phyloP scores from a whole-genome alignment of 306 rosid genomes.

The Trichosanthes cucumerina region DNA sequence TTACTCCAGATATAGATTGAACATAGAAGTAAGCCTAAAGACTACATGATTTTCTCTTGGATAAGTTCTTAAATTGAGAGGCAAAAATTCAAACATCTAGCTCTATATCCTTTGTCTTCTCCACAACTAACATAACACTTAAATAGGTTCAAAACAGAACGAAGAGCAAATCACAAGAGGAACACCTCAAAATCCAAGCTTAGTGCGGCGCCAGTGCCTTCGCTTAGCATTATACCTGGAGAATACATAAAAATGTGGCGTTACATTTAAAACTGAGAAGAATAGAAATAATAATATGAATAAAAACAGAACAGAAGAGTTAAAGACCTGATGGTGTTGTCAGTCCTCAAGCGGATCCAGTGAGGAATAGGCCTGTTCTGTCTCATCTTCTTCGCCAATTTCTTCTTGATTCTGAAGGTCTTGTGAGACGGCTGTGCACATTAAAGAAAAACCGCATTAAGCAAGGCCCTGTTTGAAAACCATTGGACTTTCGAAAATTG shows the following conservation, averaged over 20 bases:
- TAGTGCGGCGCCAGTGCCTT: conserved; percentile 60
- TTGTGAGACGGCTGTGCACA: conserved; percentile 77
- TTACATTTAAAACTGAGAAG: neutral
- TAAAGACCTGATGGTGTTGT: conserved; percentile 64
- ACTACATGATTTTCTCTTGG: neutral
- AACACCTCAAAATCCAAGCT: conserved; percentile 38
- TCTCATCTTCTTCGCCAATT: conserved; percentile 92
- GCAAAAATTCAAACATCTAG: neutral
- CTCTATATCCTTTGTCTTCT: neutral
- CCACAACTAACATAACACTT: neutral
- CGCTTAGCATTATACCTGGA: conserved; percentile 46
- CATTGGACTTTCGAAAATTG: no score
- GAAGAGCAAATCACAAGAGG: neutral
- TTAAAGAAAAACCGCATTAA: neutral
- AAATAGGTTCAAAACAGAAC: neutral
- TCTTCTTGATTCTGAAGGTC: conserved; percentile 81
- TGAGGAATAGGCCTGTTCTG: conserved; percentile 92
- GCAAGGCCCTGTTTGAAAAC: no score
- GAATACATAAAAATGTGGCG: neutral
- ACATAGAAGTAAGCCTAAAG: neutral
- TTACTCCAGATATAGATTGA: conserved; percentile 3
- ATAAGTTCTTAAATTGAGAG: neutral
- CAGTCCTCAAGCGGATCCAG: conserved; percentile 88
- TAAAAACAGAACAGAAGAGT: neutral
- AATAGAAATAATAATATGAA: neutral